These are phyloP conservation scores for Magnusiomyces fungicola DNA, from an alignment of 1,139 yeast species.

Conservation along the genomic window DNA sequence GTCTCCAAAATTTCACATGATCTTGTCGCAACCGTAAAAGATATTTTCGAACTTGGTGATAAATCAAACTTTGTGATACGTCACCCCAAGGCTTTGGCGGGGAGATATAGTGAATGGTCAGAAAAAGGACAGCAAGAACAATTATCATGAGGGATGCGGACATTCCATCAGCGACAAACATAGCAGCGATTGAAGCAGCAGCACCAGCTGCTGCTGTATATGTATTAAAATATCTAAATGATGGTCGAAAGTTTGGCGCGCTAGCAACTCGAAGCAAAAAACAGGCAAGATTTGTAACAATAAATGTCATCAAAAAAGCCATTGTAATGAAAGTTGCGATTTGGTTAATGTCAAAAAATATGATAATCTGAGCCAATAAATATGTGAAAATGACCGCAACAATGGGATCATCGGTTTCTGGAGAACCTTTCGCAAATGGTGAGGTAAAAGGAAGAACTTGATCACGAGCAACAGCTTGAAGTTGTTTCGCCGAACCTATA, in stretches of 20 bases:
- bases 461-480: conserved; percentile 88
- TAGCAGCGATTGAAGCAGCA: conserved; percentile 61
- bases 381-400: conserved; percentile 69
- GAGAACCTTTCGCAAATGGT: conserved; percentile 46
- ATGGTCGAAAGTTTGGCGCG: conserved; percentile 95
- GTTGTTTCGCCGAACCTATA: conserved; percentile 85
- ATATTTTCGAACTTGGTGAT: conserved; percentile 93
- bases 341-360: conserved; percentile 84
- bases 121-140: conserved; percentile 55
- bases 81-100: conserved; percentile 98
- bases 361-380: conserved; percentile 70
- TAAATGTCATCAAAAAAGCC: conserved; percentile 94
- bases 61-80: conserved; percentile 86
- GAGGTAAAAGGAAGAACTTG: conserved; percentile 70
- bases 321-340: conserved; percentile 93
- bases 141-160: conserved; percentile 74
- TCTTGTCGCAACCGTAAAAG: conserved; percentile 74
- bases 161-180: conserved; percentile 89
- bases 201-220: conserved; percentile 78
- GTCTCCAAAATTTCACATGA: conserved; percentile 96
- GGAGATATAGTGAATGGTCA: conserved; percentile 77
- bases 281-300: conserved; percentile 89
- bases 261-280: conserved; percentile 78
- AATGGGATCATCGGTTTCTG: conserved; percentile 42
- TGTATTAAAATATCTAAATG: conserved; percentile 78